These are phyloP conservation scores for Rhododendron simsii DNA, from an alignment of 148 eudicot species.

Conservation along the genomic window DNA sequence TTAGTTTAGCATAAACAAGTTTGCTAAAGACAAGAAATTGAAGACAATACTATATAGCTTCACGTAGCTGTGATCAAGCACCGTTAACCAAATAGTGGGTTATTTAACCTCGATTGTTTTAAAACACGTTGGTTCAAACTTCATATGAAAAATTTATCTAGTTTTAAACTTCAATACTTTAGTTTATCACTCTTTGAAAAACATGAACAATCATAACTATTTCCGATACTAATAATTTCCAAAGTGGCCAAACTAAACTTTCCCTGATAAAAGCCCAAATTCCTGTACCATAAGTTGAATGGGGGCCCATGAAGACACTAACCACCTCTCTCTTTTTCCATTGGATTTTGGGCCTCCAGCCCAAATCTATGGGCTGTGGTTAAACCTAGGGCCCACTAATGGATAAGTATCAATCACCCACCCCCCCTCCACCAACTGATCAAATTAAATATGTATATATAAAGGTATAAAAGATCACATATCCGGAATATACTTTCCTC, in stretches of 20 bases:
- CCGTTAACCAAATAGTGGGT: no score
- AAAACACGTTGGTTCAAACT: background rate
- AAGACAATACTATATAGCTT: no score
- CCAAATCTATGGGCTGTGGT: background rate
- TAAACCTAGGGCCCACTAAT: conserved; percentile 1
- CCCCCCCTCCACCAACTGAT: background rate
- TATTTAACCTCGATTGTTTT: no score
- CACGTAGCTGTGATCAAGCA: no score
- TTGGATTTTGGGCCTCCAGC: background rate
- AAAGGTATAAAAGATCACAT: background rate
- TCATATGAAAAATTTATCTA: no score
- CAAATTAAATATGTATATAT: background rate
- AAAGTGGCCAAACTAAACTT: background rate
- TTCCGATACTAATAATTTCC: background rate
- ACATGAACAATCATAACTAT: background rate
- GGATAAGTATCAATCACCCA: background rate
- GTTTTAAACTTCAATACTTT: background rate
- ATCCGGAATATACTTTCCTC: conserved; percentile 4
- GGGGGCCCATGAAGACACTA: background rate
- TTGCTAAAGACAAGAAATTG: no score
- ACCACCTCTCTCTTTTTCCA: background rate
- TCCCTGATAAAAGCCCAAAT: background rate
- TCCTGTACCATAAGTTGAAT: background rate
- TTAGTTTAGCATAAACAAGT: no score
- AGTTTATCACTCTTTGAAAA: background rate